phyloP scores from a whole-genome alignment of 164 flowering plant species.

The Cinnamomum micranthum region DNA sequence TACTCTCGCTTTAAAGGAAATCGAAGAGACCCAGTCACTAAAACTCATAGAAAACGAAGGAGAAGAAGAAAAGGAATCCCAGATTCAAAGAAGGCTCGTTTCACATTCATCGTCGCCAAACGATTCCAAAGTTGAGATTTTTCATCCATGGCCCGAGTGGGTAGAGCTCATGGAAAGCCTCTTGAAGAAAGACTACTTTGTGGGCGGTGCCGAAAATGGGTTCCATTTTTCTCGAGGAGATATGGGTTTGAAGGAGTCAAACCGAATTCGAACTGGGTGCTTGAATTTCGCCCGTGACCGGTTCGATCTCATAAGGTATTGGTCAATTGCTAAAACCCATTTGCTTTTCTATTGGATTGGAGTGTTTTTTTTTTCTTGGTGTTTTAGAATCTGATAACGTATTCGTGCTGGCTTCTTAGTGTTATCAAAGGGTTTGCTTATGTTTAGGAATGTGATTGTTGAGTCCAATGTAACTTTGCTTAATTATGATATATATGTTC shows the following conservation, averaged over 20 bases:
- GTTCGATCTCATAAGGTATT: conserved; percentile 54
- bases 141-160: conserved; percentile 83
- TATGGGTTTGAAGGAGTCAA: conserved; percentile 45
- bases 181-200: conserved; percentile 47
- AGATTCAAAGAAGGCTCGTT: background rate
- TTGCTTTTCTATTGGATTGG: background rate
- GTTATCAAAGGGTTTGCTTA: too few species aligned
- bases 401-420: too few species aligned
- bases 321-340: background rate
- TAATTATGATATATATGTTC: too few species aligned
- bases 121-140: conserved; percentile 24
- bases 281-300: conserved; percentile 67
- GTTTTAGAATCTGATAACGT: background rate
- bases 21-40: conserved; percentile 30
- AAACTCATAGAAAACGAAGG: conserved; percentile 10
- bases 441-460: too few species aligned
- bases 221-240: conserved; percentile 32
- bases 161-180: conserved; percentile 55
- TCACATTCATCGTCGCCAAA: background rate
- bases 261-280: conserved; percentile 66
- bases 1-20: conserved; percentile 22
- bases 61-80: background rate
- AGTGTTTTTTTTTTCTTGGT: too few species aligned
- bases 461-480: too few species aligned
- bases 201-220: conserved; percentile 13